Conservation (phyloP, 352 stramenopile genomes). For the Stephanocyclus meneghinianus region DNA sequence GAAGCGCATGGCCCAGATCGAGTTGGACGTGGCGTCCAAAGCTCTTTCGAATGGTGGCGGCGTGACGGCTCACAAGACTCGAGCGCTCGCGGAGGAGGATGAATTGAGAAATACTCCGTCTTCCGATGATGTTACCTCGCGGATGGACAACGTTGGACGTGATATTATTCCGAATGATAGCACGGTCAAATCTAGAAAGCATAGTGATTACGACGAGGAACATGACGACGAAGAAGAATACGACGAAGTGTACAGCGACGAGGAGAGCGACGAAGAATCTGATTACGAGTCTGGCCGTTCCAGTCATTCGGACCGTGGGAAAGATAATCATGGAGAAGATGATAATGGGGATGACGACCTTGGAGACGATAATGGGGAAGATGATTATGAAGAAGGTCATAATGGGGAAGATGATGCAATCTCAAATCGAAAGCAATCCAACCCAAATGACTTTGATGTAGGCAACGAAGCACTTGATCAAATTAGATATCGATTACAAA, state of each 20-base stretch:
- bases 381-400: not conserved
- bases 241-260: slow-evolving; percentile 4
- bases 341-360: slow-evolving; percentile 12
- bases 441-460: slow-evolving; percentile 27
- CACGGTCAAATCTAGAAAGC: not conserved
- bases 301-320: not conserved
- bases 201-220: not conserved
- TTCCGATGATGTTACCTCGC: not conserved
- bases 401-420: slow-evolving; percentile 30
- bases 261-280: slow-evolving; percentile 14
- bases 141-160: slow-evolving; percentile 1
- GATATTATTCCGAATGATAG: slow-evolving; percentile 3
- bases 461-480: slow-evolving; percentile 47
- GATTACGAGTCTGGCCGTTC: not conserved
- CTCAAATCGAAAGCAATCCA: not conserved
- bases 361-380: slow-evolving; percentile 14
- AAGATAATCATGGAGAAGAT: slow-evolving; percentile 1
- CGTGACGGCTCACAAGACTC: not conserved
- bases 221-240: slow-evolving; percentile 26
- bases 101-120: not conserved
- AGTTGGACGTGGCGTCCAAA: slow-evolving; percentile 39
- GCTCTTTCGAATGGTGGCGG: not conserved
- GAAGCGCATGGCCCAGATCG: slow-evolving; percentile 31
- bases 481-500: slow-evolving; percentile 47
- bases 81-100: not conserved